Percentiles rank a stretch among this genome's conserved stretches.
These are phyloP conservation scores for Ophiostoma sp. DNA, from an alignment of 2,329 filamentous ascomycete genomes.

Conservation along the genomic window DNA sequence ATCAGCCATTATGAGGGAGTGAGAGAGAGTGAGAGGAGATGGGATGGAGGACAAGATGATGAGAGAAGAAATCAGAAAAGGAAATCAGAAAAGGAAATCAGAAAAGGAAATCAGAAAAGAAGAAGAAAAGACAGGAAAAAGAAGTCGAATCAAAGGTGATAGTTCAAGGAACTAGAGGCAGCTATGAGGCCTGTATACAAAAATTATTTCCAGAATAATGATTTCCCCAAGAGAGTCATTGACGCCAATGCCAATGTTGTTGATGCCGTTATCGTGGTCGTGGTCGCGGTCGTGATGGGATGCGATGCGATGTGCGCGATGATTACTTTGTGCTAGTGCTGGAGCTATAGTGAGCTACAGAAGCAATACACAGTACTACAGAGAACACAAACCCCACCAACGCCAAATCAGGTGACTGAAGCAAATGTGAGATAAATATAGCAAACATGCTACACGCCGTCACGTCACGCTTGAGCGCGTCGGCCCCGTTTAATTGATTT, in stretches of 20 bases:
- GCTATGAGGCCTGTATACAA: neutral
- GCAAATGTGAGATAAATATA: constrained; percentile 7
- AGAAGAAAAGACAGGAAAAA: neutral
- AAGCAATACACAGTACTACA: neutral
- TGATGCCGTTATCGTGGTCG: too few relatives aligned
- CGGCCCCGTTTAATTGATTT: constrained; percentile 26
- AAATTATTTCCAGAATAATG: neutral
- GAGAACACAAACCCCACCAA: constrained; percentile 15
- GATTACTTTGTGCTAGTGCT: constrained; percentile 8
- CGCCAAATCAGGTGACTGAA: constrained; percentile 26
- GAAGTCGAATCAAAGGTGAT: neutral
- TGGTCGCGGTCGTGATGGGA: too few relatives aligned
- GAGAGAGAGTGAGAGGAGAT: too few relatives aligned
- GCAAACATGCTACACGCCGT: constrained; percentile 23
- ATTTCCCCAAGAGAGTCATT: too few relatives aligned
- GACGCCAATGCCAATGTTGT: neutral
- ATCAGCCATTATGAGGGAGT: constrained; percentile 24
- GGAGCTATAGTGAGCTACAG: neutral
- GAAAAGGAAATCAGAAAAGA: neutral
- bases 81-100: neutral
- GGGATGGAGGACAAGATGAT: too few relatives aligned
- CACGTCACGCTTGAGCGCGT: constrained; percentile 33
- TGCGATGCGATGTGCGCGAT: neutral
- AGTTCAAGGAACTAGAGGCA: neutral
- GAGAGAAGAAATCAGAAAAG: too few relatives aligned